Conservation (phyloP, 768 basidiomycete species). For the Boletus edulis region DNA sequence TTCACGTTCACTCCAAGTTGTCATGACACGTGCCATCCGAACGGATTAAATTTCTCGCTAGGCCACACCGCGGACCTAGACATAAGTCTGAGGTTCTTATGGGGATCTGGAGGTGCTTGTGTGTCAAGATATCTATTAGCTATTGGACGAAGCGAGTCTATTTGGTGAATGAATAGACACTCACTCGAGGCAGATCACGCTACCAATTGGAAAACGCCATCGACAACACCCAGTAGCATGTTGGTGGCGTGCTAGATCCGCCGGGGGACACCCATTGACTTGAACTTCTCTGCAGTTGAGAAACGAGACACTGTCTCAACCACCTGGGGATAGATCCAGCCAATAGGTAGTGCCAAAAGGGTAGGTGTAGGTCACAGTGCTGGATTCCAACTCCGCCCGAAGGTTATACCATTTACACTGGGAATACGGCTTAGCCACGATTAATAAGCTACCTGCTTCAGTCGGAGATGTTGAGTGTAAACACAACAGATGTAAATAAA, state of each 20-base stretch:
- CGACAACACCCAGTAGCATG: background rate
- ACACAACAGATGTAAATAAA: no score
- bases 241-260: background rate
- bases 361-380: no score
- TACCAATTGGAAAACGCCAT: background rate
- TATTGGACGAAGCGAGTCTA: conserved; percentile 5
- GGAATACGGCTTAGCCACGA: no score
- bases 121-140: conserved; percentile 13
- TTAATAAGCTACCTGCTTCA: no score
- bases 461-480: no score
- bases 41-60: conserved; percentile 6
- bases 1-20: background rate
- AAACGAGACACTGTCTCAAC: no score
- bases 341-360: no score
- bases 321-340: no score
- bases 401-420: no score
- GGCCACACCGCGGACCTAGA: conserved; percentile 22
- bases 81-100: conserved; percentile 9
- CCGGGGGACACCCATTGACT: background rate
- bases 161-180: conserved; percentile 5
- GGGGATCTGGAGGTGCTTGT: background rate
- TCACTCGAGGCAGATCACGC: background rate
- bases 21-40: background rate
- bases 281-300: no score
- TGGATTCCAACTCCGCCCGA: no score